phyloP scores from a whole-genome alignment of 441 rosid genomes.

The Erodium moschatum region DNA sequence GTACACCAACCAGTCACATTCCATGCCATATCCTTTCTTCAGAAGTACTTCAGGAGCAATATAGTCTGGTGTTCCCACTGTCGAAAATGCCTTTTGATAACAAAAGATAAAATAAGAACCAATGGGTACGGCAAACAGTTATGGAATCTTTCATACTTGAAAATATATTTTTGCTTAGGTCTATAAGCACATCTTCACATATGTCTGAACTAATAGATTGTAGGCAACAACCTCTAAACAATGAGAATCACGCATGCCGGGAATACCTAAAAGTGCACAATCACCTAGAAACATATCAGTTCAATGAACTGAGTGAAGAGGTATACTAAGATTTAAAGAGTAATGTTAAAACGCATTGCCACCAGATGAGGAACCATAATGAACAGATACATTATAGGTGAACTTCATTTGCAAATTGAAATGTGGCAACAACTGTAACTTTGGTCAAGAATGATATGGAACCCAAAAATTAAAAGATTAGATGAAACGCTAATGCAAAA shows the following conservation, averaged over 20 bases:
- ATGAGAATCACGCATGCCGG: neutral
- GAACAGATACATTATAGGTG: neutral
- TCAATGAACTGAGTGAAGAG: neutral
- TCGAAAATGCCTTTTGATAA: slow-evolving; percentile 71
- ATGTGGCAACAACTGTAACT: slow-evolving; percentile 3
- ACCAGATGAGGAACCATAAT: neutral
- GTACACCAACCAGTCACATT: slow-evolving; percentile 84
- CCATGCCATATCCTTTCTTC: slow-evolving; percentile 99
- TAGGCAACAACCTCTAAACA: neutral
- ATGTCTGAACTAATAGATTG: neutral
- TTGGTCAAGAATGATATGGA: neutral
- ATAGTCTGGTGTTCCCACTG: slow-evolving; percentile 98
- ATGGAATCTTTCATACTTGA: neutral
- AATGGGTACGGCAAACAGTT: neutral
- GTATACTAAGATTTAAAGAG: neutral
- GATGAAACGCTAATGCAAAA: neutral
- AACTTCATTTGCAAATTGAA: slow-evolving; percentile 10
- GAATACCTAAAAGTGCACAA: neutral
- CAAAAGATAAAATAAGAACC: slow-evolving; percentile 22
- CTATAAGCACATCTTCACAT: neutral
- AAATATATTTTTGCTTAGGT: neutral
- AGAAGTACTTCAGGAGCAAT: slow-evolving; percentile 95
- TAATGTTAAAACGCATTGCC: neutral
- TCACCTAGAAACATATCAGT: neutral
- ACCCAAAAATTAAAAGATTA: neutral